Conservation (phyloP, 164 flowering plant genomes). For the Brasenia schreberi region DNA sequence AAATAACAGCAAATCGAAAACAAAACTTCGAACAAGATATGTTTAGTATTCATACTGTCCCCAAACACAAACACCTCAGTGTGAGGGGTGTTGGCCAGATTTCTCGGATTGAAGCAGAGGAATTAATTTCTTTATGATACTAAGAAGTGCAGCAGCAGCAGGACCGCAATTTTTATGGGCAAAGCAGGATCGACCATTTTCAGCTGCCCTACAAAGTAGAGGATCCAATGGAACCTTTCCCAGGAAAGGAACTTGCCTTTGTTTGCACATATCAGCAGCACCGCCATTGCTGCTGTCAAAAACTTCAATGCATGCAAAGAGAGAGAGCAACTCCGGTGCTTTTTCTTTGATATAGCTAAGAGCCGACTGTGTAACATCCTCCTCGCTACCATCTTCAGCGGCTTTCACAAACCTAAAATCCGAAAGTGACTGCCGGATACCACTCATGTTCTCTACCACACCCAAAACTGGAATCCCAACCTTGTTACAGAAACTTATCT, state of each 20-base stretch:
- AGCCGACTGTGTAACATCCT: slow-evolving; percentile 48
- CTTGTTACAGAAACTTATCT: slow-evolving; percentile 83
- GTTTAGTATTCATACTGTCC: background rate
- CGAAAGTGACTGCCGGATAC: slow-evolving; percentile 39
- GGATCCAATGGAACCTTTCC: slow-evolving; percentile 94
- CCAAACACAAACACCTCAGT: background rate
- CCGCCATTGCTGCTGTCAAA: slow-evolving; percentile 87
- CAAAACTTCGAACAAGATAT: background rate
- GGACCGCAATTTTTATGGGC: slow-evolving; percentile 33
- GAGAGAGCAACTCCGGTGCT: slow-evolving; percentile 51
- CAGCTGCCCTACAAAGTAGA: slow-evolving; percentile 79
- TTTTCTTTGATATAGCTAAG: slow-evolving; percentile 37
- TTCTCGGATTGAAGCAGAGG: background rate
- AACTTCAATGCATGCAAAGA: slow-evolving; percentile 58
- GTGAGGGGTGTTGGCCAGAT: background rate
- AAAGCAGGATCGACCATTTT: slow-evolving; percentile 88
- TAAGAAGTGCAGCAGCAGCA: slow-evolving; percentile 62
- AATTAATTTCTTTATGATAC: slow-evolving; percentile 42
- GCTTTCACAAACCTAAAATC: slow-evolving; percentile 44
- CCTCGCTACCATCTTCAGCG: slow-evolving; percentile 38
- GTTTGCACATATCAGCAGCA: slow-evolving; percentile 67
- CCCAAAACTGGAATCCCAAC: slow-evolving; percentile 68
- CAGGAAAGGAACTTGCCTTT: slow-evolving; percentile 79
- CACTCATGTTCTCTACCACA: slow-evolving; percentile 95
- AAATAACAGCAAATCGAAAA: too few relatives aligned